Percentiles rank a stretch among this genome's conserved stretches.
phyloP scores from a whole-genome alignment of 495 filamentous ascomycete species.

The Penicillium paxilli region DNA sequence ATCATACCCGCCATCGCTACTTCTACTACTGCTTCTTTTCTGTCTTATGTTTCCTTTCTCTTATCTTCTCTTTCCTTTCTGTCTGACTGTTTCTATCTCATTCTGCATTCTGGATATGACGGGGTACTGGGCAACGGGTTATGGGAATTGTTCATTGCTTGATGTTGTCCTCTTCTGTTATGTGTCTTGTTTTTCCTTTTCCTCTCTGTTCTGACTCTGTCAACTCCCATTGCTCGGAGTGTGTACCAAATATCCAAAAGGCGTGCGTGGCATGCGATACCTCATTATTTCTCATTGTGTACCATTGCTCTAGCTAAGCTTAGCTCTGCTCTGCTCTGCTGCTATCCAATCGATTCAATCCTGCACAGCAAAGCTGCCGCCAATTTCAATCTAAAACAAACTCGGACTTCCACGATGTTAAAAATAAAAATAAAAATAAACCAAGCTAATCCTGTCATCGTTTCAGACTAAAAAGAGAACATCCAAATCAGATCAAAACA shows the following conservation, averaged over 20 bases:
- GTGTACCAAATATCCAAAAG: slow-evolving; percentile 27
- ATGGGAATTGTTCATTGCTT: slow-evolving; percentile 11
- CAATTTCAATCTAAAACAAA: too few species aligned
- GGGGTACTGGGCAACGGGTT: slow-evolving; percentile 13
- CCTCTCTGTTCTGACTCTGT: neutral
- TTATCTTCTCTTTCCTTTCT: slow-evolving; percentile 7
- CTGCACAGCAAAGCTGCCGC: neutral
- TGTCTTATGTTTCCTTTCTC: slow-evolving; percentile 9
- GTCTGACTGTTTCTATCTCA: neutral
- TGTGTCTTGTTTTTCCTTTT: slow-evolving; percentile 8
- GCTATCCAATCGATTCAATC: neutral
- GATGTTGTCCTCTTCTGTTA: neutral
- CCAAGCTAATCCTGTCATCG: neutral
- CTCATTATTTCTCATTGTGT: slow-evolving; percentile 5
- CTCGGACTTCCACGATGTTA: too few species aligned
- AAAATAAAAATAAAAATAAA: neutral
- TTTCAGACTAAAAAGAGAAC: neutral
- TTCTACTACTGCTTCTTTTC: slow-evolving; percentile 13
- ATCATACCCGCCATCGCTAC: slow-evolving; percentile 29
- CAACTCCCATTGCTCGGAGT: slow-evolving; percentile 7
- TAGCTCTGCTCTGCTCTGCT: slow-evolving; percentile 1
- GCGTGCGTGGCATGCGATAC: slow-evolving; percentile 14
- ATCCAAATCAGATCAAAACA: neutral
- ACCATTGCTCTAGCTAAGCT: slow-evolving; percentile 5
- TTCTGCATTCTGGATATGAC: slow-evolving; percentile 18